phyloP scores from a whole-genome alignment of 441 rosid species.

The Iberis amara region DNA sequence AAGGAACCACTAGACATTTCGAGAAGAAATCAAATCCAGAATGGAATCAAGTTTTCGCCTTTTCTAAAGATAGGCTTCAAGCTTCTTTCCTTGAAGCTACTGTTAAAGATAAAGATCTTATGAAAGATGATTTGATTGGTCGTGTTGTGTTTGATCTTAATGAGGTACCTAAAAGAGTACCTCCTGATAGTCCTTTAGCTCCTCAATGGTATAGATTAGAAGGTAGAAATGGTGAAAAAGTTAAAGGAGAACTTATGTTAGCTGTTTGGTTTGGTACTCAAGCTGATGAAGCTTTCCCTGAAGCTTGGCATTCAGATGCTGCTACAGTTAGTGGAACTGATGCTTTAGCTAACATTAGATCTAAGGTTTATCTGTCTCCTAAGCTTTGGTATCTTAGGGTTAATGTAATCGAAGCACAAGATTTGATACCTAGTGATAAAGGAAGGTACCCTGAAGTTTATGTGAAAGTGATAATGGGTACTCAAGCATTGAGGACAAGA shows the following conservation, averaged over 20 bases:
- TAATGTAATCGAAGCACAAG: slow-evolving; percentile 95
- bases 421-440: slow-evolving; percentile 58
- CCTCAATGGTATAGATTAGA: slow-evolving; percentile 95
- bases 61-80: slow-evolving; percentile 87
- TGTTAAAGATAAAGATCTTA: slow-evolving; percentile 80
- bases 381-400: slow-evolving; percentile 95
- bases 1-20: slow-evolving; percentile 75
- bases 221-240: slow-evolving; percentile 63
- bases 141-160: slow-evolving; percentile 66
- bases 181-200: slow-evolving; percentile 94
- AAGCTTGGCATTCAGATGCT: slow-evolving; percentile 99
- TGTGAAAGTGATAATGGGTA: slow-evolving; percentile 67
- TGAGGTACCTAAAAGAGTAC: slow-evolving; percentile 85
- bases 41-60: slow-evolving; percentile 94
- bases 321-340: slow-evolving; percentile 75
- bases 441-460: slow-evolving; percentile 76
- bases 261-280: slow-evolving; percentile 99
- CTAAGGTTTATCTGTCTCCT: slow-evolving; percentile 92
- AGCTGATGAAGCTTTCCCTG: slow-evolving; percentile 96
- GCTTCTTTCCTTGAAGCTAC: slow-evolving; percentile 72
- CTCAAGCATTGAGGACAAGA: slow-evolving; percentile 61
- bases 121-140: slow-evolving; percentile 88
- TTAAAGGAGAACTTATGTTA: slow-evolving; percentile 80
- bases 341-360: slow-evolving; percentile 73
- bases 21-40: slow-evolving; percentile 89